Evolutionary conservation across 495 filamentous ascomycete genomes (phyloP).

Genomic region (Lophium mytilinum): DNA sequence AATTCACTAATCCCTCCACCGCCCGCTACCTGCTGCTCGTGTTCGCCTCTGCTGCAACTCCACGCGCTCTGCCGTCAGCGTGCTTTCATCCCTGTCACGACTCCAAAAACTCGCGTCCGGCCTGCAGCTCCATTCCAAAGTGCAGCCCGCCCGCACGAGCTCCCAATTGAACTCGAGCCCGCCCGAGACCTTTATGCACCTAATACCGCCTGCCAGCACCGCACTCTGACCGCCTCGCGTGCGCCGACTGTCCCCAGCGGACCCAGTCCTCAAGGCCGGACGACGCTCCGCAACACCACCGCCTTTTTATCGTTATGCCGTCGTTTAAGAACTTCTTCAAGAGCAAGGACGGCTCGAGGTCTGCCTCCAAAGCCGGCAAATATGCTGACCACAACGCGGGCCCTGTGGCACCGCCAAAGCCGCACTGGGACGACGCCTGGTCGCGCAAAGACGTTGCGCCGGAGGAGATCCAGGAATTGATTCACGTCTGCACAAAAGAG

Average conservation of each 20-base stretch:
- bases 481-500: constrained; percentile 78
- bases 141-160: no score
- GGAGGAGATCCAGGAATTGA: constrained; percentile 81
- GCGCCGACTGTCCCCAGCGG: not conserved
- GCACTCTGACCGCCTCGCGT: no score
- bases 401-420: constrained; percentile 50
- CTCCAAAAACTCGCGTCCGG: not conserved
- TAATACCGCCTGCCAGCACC: not conserved
- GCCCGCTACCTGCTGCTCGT: not conserved
- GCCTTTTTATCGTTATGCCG: constrained; percentile 24
- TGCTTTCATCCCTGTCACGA: not conserved
- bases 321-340: constrained; percentile 35
- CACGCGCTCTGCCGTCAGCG: constrained; percentile 1
- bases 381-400: constrained; percentile 42
- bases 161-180: not conserved
- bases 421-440: constrained; percentile 86
- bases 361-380: constrained; percentile 47
- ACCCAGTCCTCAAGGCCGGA: constrained; percentile 8
- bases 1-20: not conserved
- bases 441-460: constrained; percentile 75
- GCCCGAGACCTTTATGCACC: not conserved
- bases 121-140: not conserved
- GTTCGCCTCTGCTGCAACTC: not conserved
- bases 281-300: not conserved
- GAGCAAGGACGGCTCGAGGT: constrained; percentile 29